These are phyloP conservation scores for Adansonia digitata DNA, from an alignment of 345 rosid species.

Conservation along the genomic window DNA sequence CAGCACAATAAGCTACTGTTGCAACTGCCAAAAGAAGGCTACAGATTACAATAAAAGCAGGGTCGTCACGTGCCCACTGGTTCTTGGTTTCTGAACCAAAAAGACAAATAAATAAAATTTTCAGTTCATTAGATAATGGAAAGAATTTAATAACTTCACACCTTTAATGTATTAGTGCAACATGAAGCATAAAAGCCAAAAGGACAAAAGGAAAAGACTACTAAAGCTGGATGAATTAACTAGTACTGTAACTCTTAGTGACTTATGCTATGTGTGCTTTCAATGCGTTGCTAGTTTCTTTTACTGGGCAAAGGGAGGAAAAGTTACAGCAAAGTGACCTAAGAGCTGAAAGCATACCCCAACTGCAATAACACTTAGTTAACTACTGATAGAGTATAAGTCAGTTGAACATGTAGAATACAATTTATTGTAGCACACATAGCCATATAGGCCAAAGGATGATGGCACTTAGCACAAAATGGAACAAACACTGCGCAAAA, in stretches of 20 bases:
- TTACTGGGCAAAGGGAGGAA: background rate
- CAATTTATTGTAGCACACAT: background rate
- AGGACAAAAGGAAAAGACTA: background rate
- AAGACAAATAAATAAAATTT: constrained; percentile 6
- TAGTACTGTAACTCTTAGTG: background rate
- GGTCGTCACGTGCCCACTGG: constrained; percentile 99
- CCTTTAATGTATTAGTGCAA: background rate
- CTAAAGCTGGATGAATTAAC: background rate
- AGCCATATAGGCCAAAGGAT: background rate
- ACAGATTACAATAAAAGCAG: constrained; percentile 97
- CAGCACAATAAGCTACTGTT: constrained; percentile 86
- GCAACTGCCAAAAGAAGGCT: constrained; percentile 77
- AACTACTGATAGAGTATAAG: background rate
- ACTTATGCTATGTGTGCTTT: background rate
- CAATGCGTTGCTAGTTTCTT: background rate
- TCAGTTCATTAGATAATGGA: background rate
- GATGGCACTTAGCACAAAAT: background rate
- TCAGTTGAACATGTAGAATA: background rate
- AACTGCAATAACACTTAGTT: background rate
- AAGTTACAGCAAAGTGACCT: background rate
- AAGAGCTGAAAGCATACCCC: background rate
- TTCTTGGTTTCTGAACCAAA: constrained; percentile 86
- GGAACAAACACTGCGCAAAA: background rate
- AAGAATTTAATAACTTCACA: constrained; percentile 13
- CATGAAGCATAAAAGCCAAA: background rate